Percentiles rank a stretch among this genome's conserved stretches.
phyloP scores from a whole-genome alignment of 2,329 filamentous ascomycete species.

The Phoma sp. region DNA sequence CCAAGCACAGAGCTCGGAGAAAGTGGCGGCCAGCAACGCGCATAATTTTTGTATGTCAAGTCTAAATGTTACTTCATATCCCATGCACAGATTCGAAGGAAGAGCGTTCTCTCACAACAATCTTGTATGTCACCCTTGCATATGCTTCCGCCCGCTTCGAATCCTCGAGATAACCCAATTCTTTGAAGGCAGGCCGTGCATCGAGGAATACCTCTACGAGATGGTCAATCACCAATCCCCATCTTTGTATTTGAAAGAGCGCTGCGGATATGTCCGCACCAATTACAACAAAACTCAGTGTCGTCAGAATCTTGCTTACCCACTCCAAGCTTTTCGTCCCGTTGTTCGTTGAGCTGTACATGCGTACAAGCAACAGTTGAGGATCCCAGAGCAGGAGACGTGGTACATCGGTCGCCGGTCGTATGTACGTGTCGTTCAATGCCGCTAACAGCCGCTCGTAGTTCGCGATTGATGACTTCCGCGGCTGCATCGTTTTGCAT shows the following conservation, averaged over 20 bases:
- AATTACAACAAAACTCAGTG: background rate
- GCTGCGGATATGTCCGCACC: background rate
- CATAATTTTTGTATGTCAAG: too few relatives aligned
- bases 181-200: background rate
- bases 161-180: background rate
- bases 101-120: background rate
- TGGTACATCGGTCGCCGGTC: conserved; percentile 26
- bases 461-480: background rate
- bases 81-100: too few relatives aligned
- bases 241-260: background rate
- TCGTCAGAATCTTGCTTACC: background rate
- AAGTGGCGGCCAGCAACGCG: too few relatives aligned
- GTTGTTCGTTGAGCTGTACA: conserved; percentile 11
- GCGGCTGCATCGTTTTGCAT: background rate
- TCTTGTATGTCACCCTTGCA: background rate
- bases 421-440: conserved; percentile 27
- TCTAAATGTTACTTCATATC: too few relatives aligned
- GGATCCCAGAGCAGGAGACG: conserved; percentile 31
- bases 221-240: background rate
- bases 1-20: too few relatives aligned
- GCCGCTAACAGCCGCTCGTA: conserved; percentile 9
- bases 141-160: background rate
- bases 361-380: conserved; percentile 20
- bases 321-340: background rate
- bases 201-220: background rate